Percentiles rank a stretch among this genome's conserved stretches.
Evolutionary conservation across 2,329 filamentous ascomycete species (phyloP).

Genomic region (Apiospora phragmitis): DNA sequence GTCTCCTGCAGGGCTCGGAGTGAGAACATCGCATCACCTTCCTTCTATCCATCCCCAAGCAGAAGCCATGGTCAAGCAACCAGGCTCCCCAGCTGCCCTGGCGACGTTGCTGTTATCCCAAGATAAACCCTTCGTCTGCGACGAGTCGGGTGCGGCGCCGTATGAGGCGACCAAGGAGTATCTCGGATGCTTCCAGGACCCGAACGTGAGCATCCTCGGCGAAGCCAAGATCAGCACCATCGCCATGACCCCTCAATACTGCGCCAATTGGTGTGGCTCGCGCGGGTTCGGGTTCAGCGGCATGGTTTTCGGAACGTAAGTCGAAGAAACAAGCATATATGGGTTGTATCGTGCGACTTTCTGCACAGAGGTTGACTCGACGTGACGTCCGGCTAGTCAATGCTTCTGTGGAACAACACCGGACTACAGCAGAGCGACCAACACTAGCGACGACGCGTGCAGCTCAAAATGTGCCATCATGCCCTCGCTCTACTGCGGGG

Average conservation of each 20-base stretch:
- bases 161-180: conserved; percentile 10
- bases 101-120: background rate
- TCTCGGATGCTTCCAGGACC: conserved; percentile 1
- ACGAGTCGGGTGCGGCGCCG: background rate
- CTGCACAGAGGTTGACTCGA: background rate
- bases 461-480: conserved; percentile 4
- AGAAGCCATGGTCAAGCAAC: background rate
- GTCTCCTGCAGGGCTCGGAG: background rate
- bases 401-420: conserved; percentile 7
- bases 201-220: background rate
- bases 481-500: background rate
- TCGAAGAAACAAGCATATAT: background rate
- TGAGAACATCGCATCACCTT: background rate
- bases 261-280: conserved; percentile 10
- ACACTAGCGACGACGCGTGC: background rate
- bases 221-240: conserved; percentile 12
- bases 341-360: too few species aligned
- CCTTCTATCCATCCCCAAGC: background rate
- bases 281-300: conserved; percentile 9
- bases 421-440: conserved; percentile 8
- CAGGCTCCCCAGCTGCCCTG: background rate
- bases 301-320: conserved; percentile 9
- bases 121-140: conserved; percentile 7
- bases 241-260: conserved; percentile 11
- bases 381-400: background rate